Evolutionary conservation across 164 flowering plant species (phyloP).

Genomic region (Vitis rotundifolia): DNA sequence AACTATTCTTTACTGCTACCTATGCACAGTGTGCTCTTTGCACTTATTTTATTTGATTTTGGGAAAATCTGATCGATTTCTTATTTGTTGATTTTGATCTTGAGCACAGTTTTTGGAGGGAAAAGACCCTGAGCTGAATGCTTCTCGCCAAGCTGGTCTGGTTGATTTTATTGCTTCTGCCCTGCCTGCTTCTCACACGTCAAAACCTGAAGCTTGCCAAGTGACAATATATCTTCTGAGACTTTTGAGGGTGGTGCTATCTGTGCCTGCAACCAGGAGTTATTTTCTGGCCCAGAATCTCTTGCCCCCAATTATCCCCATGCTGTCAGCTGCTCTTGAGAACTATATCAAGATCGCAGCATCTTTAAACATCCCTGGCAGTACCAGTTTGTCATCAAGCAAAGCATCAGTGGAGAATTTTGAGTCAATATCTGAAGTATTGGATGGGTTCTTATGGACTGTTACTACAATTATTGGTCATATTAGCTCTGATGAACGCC

Average conservation of each 20-base stretch:
- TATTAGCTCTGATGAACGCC: slow-evolving; percentile 57
- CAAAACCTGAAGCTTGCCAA: slow-evolving; percentile 91
- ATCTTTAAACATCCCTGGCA: slow-evolving; percentile 51
- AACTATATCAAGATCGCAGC: slow-evolving; percentile 90
- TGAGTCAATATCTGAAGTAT: slow-evolving; percentile 73
- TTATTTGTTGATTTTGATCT: slow-evolving; percentile 6
- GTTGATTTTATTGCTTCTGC: slow-evolving; percentile 94
- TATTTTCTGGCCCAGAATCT: slow-evolving; percentile 91
- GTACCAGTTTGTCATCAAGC: slow-evolving; percentile 29
- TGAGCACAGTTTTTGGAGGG: slow-evolving; percentile 73
- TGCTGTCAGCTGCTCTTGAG: slow-evolving; percentile 89
- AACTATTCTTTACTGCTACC: too few species aligned
- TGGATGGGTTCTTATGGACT: slow-evolving; percentile 77
- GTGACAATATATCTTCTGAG: slow-evolving; percentile 73
- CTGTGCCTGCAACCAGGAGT: slow-evolving; percentile 66
- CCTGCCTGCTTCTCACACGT: slow-evolving; percentile 90
- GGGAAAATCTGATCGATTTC: neutral
- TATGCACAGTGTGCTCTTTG: too few species aligned
- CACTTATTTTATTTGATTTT: too few species aligned
- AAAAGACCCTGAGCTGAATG: slow-evolving; percentile 84
- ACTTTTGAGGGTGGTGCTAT: slow-evolving; percentile 70
- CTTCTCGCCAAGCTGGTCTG: slow-evolving; percentile 90
- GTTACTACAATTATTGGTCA: slow-evolving; percentile 69
- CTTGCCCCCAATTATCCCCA: slow-evolving; percentile 87
- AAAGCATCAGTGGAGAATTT: slow-evolving; percentile 63